Conservation (phyloP, 139 green algal genomes). For the Yamagishiella unicocca region DNA sequence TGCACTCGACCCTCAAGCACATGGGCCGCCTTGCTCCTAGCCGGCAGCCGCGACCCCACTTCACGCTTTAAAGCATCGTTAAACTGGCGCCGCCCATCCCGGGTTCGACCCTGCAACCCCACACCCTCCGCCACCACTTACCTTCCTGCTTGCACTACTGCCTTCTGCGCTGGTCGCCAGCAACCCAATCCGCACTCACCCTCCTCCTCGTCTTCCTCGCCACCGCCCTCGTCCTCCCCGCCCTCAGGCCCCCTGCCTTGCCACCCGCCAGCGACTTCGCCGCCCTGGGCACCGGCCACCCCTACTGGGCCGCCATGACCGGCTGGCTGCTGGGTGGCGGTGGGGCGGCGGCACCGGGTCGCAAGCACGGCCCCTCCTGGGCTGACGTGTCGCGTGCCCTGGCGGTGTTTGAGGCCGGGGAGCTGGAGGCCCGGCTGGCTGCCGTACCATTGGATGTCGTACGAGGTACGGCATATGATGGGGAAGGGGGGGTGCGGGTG, state of each 20-base stretch:
- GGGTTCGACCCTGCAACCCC: no score
- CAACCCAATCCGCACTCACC: no score
- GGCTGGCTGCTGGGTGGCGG: background rate
- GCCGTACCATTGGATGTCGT: constrained; percentile 2
- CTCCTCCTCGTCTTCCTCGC: no score
- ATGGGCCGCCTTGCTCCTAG: no score
- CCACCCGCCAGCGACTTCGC: background rate
- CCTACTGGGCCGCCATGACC: background rate
- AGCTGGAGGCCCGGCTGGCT: background rate
- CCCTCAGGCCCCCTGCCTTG: background rate
- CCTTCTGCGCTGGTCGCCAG: no score
- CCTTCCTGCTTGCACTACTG: no score
- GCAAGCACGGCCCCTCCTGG: constrained; percentile 6
- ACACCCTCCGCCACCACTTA: no score
- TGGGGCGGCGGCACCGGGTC: constrained; percentile 14
- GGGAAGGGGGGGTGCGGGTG: background rate
- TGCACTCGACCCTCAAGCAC: no score
- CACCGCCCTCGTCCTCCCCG: no score
- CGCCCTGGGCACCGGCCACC: constrained; percentile 2
- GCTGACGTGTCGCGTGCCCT: constrained; percentile 27
- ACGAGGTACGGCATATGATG: constrained; percentile 11
- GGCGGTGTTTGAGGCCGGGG: constrained; percentile 15
- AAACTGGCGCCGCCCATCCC: no score
- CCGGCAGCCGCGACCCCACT: no score
- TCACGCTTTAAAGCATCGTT: no score